phyloP scores from a whole-genome alignment of 2,329 filamentous ascomycete genomes.

The Colletotrichum tropicale region DNA sequence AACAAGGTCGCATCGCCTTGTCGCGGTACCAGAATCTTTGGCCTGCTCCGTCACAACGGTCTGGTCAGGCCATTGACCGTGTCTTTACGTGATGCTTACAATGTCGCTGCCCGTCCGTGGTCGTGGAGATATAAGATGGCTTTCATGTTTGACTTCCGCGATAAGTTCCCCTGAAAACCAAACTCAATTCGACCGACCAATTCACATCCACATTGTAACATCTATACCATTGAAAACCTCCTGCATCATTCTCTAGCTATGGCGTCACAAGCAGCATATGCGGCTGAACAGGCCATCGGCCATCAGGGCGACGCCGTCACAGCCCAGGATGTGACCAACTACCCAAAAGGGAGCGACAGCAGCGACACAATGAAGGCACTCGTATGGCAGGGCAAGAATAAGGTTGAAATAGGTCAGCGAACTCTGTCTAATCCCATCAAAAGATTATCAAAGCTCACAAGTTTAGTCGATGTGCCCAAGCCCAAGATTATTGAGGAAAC shows the following conservation, averaged over 20 bases:
- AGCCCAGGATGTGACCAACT: conserved; percentile 72
- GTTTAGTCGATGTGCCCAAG: conserved; percentile 65
- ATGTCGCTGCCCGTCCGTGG: not conserved
- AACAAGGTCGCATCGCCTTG: not conserved
- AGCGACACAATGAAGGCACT: conserved; percentile 78
- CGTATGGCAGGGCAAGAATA: conserved; percentile 83
- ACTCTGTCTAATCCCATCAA: not conserved
- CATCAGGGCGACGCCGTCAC: conserved; percentile 70
- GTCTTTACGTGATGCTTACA: not conserved
- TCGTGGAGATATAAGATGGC: not conserved
- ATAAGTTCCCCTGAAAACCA: rapidly evolving
- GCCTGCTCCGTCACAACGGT: not conserved
- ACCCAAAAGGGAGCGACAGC: conserved; percentile 48
- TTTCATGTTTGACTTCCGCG: not conserved
- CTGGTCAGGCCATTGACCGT: not conserved
- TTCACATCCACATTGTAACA: not conserved
- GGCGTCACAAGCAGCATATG: conserved; percentile 69
- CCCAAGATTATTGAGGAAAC: conserved; percentile 74
- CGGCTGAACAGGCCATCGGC: conserved; percentile 70
- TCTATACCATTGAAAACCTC: not conserved
- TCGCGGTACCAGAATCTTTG: not conserved
- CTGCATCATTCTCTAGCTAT: conserved; percentile 38
- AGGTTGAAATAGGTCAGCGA: conserved; percentile 66
- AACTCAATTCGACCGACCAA: not conserved
- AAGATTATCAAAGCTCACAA: not conserved